Conservation (phyloP, 495 filamentous ascomycete genomes). For the Tetracladium setigerum region DNA sequence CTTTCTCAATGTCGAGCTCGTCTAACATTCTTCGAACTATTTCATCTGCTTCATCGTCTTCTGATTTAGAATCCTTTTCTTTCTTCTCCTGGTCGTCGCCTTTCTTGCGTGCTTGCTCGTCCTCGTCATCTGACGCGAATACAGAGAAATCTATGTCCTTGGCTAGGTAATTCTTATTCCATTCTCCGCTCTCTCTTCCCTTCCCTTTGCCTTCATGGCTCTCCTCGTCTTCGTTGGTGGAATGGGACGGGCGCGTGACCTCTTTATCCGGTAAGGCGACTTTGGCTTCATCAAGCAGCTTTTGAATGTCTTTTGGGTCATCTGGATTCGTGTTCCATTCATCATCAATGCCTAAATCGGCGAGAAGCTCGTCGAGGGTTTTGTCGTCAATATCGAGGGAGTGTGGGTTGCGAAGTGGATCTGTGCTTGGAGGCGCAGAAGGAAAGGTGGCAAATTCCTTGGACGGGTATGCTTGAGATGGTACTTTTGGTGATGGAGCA, state of each 20-base stretch:
- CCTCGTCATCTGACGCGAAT: slow-evolving; percentile 16
- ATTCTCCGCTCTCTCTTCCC: not conserved
- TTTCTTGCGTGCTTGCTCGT: not conserved
- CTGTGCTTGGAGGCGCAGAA: not conserved
- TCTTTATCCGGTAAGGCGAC: slow-evolving; percentile 9
- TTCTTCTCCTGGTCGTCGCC: not conserved
- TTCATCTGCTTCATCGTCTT: slow-evolving; percentile 18
- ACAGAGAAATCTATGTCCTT: slow-evolving; percentile 20
- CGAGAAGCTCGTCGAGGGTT: slow-evolving; percentile 30
- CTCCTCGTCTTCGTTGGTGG: not conserved
- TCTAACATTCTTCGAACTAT: slow-evolving; percentile 17
- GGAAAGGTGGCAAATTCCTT: not conserved
- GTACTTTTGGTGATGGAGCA: not conserved
- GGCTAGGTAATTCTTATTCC: slow-evolving; percentile 3
- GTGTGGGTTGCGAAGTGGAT: slow-evolving; percentile 11
- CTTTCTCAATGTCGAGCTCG: slow-evolving; percentile 14
- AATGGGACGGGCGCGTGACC: not conserved
- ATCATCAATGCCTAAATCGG: slow-evolving; percentile 28
- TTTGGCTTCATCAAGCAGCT: slow-evolving; percentile 25
- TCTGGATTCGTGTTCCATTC: slow-evolving; percentile 23
- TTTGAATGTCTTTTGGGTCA: slow-evolving; percentile 23
- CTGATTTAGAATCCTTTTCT: slow-evolving; percentile 1
- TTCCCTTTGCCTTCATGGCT: not conserved
- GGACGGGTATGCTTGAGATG: not conserved
- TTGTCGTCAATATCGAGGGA: slow-evolving; percentile 10